Conservation (phyloP, 805 yeast genomes). For the Candida quercuum region DNA sequence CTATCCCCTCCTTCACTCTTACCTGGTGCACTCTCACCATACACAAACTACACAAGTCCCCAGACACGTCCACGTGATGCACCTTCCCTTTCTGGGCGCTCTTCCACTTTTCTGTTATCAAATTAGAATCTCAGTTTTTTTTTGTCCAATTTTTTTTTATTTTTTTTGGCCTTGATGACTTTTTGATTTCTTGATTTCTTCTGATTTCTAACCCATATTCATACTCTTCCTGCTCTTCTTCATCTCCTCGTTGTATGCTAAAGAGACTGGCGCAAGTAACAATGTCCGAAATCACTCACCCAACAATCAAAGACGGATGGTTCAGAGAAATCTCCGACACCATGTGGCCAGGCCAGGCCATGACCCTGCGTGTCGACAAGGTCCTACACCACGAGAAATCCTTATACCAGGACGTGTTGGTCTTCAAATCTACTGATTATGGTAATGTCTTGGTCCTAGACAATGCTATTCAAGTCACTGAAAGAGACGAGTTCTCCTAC, state of each 20-base stretch:
- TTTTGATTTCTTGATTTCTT: no score
- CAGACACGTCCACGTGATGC: no score
- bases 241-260: background rate
- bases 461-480: constrained; percentile 93
- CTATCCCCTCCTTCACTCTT: no score
- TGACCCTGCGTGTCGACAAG: constrained; percentile 84
- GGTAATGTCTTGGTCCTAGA: constrained; percentile 95
- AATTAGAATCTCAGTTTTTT: no score
- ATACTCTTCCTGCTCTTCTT: no score
- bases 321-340: constrained; percentile 91
- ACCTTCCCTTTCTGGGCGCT: no score
- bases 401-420: constrained; percentile 87
- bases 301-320: constrained; percentile 76
- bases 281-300: constrained; percentile 35
- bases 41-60: no score
- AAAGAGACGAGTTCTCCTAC: constrained; percentile 94
- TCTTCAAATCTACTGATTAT: constrained; percentile 87
- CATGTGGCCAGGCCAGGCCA: constrained; percentile 99
- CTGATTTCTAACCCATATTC: no score
- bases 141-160: no score
- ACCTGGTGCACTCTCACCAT: no score
- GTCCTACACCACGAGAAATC: constrained; percentile 82
- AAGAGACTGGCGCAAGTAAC: background rate
- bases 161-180: no score
- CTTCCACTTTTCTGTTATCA: no score